These are phyloP conservation scores for Chaetomium tenue DNA, from an alignment of 495 filamentous ascomycete genomes.

Conservation along the genomic window DNA sequence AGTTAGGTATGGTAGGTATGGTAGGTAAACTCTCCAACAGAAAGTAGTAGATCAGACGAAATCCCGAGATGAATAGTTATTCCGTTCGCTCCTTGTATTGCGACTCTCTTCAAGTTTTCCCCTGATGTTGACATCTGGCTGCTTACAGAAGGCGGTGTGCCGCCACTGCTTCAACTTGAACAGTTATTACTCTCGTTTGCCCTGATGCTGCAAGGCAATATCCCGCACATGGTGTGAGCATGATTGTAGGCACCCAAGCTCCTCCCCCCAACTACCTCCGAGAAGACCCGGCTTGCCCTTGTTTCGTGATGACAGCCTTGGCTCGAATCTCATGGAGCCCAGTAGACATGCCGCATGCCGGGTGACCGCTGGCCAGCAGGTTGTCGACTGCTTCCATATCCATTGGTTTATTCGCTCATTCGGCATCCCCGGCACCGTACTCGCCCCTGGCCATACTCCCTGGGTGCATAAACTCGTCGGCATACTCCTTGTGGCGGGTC, in stretches of 20 bases:
- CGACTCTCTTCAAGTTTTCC: too few relatives aligned
- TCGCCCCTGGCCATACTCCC: neutral
- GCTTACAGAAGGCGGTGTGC: too few relatives aligned
- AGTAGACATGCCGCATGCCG: neutral
- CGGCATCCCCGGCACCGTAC: neutral
- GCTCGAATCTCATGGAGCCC: neutral
- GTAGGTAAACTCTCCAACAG: too few relatives aligned
- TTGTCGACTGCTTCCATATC: neutral
- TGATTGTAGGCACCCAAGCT: neutral
- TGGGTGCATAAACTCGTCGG: slow-evolving; percentile 18
- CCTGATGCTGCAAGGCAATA: neutral
- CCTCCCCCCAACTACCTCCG: neutral
- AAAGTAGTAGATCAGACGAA: too few relatives aligned
- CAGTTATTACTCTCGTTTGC: neutral
- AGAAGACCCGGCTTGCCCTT: neutral
- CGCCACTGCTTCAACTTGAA: neutral
- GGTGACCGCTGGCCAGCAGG: neutral
- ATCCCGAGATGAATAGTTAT: too few relatives aligned
- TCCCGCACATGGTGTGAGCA: neutral
- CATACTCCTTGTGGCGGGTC: slow-evolving; percentile 24
- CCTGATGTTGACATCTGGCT: too few relatives aligned
- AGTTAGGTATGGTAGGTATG: too few relatives aligned
- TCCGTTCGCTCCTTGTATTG: too few relatives aligned
- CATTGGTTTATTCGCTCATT: neutral
- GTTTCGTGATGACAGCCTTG: neutral